These are phyloP conservation scores for Yueomyces sinensis DNA, from an alignment of 805 yeast genomes.

Conservation along the genomic window DNA sequence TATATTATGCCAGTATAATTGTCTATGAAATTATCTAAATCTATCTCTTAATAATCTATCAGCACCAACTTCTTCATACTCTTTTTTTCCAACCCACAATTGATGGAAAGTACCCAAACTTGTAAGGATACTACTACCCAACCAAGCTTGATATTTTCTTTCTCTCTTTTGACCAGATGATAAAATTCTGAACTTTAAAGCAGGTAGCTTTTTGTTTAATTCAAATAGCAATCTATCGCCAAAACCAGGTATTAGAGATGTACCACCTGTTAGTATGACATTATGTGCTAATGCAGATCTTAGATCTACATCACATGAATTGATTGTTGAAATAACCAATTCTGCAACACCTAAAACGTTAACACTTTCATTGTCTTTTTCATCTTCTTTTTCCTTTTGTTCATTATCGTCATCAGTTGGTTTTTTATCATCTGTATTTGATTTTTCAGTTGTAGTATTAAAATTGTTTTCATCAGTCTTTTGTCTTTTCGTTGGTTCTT, in stretches of 20 bases:
- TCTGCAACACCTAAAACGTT: conserved; percentile 44
- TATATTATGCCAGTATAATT: no score
- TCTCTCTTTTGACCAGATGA: conserved; percentile 70
- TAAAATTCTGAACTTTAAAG: conserved; percentile 71
- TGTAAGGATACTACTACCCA: conserved; percentile 82
- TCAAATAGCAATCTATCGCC: conserved; percentile 67
- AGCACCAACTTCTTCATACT: conserved; percentile 79
- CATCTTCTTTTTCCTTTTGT: conserved; percentile 4
- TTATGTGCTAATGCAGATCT: conserved; percentile 82
- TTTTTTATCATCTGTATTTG: conserved; percentile 20
- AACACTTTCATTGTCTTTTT: background rate
- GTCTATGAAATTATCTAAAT: conserved; percentile 61
- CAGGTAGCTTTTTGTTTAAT: conserved; percentile 58
- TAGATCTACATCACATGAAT: conserved; percentile 61
- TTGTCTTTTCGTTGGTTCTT: conserved; percentile 15
- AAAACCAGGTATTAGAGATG: conserved; percentile 68
- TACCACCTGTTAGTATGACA: conserved; percentile 76
- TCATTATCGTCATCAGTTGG: conserved; percentile 9
- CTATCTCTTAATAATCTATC: conserved; percentile 70
- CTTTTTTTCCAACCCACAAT: conserved; percentile 81
- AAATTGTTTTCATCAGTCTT: conserved; percentile 1
- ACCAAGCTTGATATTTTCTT: conserved; percentile 74
- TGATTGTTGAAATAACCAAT: conserved; percentile 41
- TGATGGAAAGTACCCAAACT: conserved; percentile 92
- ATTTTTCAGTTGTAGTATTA: conserved; percentile 6